Evolutionary conservation across 2,329 filamentous ascomycete genomes (phyloP), one percentile per base, ranked within the genome.

Genomic region (Fusarium musae): DNA sequence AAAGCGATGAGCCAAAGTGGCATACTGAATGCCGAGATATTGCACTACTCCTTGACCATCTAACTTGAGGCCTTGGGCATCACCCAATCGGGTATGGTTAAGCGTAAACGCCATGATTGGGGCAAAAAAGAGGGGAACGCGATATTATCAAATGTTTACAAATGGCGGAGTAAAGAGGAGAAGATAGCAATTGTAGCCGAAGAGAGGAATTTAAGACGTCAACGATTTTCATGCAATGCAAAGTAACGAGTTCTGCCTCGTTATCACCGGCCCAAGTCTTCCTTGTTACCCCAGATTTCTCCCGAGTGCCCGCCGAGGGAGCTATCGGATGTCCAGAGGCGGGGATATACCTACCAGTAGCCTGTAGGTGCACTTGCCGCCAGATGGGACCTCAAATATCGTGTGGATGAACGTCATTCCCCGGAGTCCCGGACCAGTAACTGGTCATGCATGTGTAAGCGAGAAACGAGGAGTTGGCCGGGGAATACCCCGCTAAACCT

Each of bases 81-180:
- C 3, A 1, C 60, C 54, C 12, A 63, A 9, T 19, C 6, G 40
- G 40, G 15, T 5, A 59, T 59, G 52, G 9, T 32, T 30, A n/a
- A 62, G 32, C 28, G 37, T 26, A 19, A 15, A 34, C n/a, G 7
- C 12, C 54, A 57, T 57, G 19, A 50, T 37, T 50, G 19, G 30
- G 1, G 16, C 15, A 17, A 23, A 50, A 58, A 57, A 47, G 54
- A 57, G 54, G 54, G 54, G 54, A 21, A 36, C 0, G 2, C 5
- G 54, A 36, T 34, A 57, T 57, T 57, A 57, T 26, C 9, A 21
- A 21, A 34, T 57, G 39, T 57, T 57, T 26, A 47, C 54, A 57
- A 57, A 57, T 34, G n/a, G 32, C 19, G 13, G 30, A 32, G 39
- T 47, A 26, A 17, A 17, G 30, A 34, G 39, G 39, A n/a, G 9